Evolutionary conservation across 805 yeast genomes (phyloP).

Genomic region (Yarrowia keelungensis): DNA sequence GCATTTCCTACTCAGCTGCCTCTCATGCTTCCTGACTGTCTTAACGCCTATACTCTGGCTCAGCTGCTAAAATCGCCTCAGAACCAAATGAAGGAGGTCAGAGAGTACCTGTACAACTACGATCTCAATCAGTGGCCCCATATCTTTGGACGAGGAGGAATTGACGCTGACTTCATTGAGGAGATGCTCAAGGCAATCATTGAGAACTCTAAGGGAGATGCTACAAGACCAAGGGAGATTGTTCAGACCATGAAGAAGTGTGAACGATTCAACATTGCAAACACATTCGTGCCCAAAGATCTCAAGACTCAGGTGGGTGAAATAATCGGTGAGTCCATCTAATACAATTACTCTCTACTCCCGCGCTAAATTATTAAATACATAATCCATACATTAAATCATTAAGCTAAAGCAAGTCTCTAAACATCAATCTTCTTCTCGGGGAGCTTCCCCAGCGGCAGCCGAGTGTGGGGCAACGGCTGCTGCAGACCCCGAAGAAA

Average conservation of each 20-base stretch:
- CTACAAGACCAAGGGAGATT: constrained; percentile 14
- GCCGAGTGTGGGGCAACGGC: constrained; percentile 22
- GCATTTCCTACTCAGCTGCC: constrained; percentile 22
- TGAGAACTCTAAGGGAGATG: not conserved
- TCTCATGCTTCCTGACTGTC: constrained; percentile 37
- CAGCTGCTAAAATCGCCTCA: constrained; percentile 42
- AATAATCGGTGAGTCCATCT: not conserved
- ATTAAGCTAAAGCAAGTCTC: constrained; percentile 20
- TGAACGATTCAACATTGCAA: constrained; percentile 38
- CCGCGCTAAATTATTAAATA: not conserved
- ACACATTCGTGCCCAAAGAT: constrained; percentile 33
- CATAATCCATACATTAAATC: constrained; percentile 26
- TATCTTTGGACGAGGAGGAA: constrained; percentile 41
- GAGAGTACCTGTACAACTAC: constrained; percentile 40
- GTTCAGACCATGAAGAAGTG: constrained; percentile 33
- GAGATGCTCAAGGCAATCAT: constrained; percentile 42
- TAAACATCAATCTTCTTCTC: constrained; percentile 33
- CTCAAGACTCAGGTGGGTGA: not conserved
- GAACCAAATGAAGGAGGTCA: constrained; percentile 41
- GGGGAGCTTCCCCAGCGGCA: constrained; percentile 31
- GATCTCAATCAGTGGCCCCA: constrained; percentile 28
- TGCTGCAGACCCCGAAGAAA: constrained; percentile 30
- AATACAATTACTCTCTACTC: not conserved
- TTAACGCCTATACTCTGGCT: constrained; percentile 41
- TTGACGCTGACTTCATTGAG: constrained; percentile 44